Evolutionary conservation across 257 asterid species (phyloP).

Genomic region (Solanum verrucosum): DNA sequence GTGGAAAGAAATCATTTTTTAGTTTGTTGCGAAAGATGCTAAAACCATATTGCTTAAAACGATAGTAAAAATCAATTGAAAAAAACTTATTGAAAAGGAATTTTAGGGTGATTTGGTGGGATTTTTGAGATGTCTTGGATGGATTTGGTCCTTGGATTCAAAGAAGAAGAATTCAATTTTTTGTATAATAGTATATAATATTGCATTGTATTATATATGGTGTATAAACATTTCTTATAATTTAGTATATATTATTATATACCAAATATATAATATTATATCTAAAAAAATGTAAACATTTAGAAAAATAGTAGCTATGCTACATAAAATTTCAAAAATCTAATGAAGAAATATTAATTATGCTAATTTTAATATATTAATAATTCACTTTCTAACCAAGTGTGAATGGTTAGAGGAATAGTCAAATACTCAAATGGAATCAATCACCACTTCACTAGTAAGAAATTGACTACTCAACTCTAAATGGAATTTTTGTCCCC

Average conservation of each 20-base stretch:
- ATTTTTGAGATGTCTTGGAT: not conserved
- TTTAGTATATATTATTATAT: not conserved
- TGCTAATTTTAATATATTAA: not conserved
- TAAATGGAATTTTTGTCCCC: not conserved
- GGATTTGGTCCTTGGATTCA: not conserved
- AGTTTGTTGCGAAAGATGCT: not conserved
- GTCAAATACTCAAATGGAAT: not conserved
- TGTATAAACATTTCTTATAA: too few relatives aligned
- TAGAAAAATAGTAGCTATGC: not conserved
- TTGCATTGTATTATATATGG: too few relatives aligned
- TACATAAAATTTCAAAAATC: not conserved
- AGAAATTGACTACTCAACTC: not conserved
- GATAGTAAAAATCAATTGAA: not conserved
- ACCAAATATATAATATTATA: not conserved
- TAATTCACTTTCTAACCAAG: too few relatives aligned
- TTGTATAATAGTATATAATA: too few relatives aligned
- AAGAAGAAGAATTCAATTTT: too few relatives aligned
- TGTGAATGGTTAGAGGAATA: not conserved
- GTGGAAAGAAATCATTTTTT: not conserved
- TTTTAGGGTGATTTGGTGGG: too few relatives aligned
- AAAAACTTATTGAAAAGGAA: not conserved
- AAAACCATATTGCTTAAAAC: too few relatives aligned
- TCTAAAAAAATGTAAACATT: too few relatives aligned
- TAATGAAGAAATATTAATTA: not conserved
- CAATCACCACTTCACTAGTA: not conserved